Base-by-base conservation (phyloP, 768 basidiomycete genomes). In the Suillus bovinus region DNA sequence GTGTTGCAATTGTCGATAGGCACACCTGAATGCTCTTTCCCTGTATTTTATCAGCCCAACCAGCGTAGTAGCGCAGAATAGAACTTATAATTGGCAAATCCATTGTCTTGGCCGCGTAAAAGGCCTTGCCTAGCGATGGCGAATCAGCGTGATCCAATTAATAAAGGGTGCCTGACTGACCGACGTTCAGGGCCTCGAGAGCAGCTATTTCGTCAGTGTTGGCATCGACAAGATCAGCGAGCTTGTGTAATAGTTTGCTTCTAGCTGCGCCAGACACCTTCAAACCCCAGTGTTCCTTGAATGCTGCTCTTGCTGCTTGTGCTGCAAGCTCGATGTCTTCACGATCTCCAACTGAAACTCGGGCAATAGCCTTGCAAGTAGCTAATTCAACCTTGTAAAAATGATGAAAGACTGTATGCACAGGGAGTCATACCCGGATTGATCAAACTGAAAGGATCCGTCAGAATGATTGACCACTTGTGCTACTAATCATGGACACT, bases 41-140 rank as follows among this genome's bases (percentile, higher is more conserved):
- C 5, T 82, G 78, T 59, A 90, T 76, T 78, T 96, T 96, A 79
- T 95, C 94, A 24, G 93, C 91, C 87, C 91, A 92, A 20, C 94
- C 95, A 46, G 87, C 91, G 68, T 90, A 98, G 77, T 96, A 96
- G 38, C 85, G 80, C 66, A 94, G 73, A 34, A 79, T 78, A 24
- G 72, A 77, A 61, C 87, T 79, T 0, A 82, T 73, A 59, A 74
- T 74, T 0, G 69, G 67, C 2, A 90, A 71, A 65, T 91, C 91
- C 0, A 68, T 73, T 20, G 69, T 73, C 62, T 78, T 83, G 14
- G 86, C 80, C 71, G 74, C 78, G 11, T 58, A 38, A 69, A 79
- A 87, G 2, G 83, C 80, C 75, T 89, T 88, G 49, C 87, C 85
- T 83, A 42, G 41, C 17, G 24, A 36, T n/a, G 58, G 1, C 17